phyloP scores from a whole-genome alignment of 1,139 yeast species.

The Taphrina flavorubra region DNA sequence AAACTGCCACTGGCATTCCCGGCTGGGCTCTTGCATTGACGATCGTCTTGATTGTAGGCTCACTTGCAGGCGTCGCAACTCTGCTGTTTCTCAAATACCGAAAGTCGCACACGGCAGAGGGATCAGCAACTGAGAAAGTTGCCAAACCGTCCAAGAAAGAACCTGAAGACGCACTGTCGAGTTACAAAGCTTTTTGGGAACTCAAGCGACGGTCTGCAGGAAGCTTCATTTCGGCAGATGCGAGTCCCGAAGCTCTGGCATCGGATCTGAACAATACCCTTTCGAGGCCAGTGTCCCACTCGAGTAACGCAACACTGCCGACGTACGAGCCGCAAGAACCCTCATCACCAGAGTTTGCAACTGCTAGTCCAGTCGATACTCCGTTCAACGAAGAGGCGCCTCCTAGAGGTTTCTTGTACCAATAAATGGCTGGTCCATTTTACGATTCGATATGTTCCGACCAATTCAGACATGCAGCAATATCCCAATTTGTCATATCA shows the following conservation, averaged over 20 bases:
- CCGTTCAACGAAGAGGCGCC: conserved; percentile 14
- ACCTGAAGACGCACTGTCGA: conserved; percentile 27
- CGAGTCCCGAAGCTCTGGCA: conserved; percentile 25
- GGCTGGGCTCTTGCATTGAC: conserved; percentile 19
- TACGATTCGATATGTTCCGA: neutral
- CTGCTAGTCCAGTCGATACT: conserved; percentile 6
- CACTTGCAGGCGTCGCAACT: conserved; percentile 3
- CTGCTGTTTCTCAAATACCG: conserved; percentile 6
- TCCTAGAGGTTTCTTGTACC: conserved; percentile 22
- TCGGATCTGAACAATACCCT: conserved; percentile 1
- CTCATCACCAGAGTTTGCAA: neutral
- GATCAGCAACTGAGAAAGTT: conserved; percentile 1
- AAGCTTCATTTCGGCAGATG: conserved; percentile 33
- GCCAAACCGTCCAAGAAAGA: conserved; percentile 6
- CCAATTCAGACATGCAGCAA: neutral
- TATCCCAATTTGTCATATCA: conserved; percentile 5
- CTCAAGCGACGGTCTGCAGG: conserved; percentile 29
- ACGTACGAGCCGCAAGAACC: neutral
- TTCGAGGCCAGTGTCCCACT: neutral
- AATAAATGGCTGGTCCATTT: conserved; percentile 11
- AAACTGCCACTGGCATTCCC: conserved; percentile 1
- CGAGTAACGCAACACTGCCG: conserved; percentile 10
- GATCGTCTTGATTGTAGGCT: neutral
- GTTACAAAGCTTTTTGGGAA: conserved; percentile 40
- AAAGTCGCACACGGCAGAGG: neutral